Conservation (phyloP, 2,329 filamentous ascomycete genomes). For the Coccinonectria pachysandricola region DNA sequence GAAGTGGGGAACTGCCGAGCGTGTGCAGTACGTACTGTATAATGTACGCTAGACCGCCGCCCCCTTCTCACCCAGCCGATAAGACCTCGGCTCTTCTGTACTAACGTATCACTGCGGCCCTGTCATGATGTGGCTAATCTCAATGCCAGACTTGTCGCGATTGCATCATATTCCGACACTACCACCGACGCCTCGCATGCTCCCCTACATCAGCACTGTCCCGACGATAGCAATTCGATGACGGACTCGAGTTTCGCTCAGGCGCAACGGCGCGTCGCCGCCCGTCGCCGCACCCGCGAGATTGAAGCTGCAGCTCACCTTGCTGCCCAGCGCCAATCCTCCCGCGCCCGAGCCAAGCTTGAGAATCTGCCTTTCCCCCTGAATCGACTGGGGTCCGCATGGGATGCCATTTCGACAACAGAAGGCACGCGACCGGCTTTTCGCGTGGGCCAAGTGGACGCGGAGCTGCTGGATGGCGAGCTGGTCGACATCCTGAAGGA, state of each 20-base stretch:
- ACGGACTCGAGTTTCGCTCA: slow-evolving; percentile 64
- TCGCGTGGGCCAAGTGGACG: slow-evolving; percentile 90
- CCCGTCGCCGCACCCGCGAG: slow-evolving; percentile 69
- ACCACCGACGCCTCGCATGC: slow-evolving; percentile 1
- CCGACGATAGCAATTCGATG: slow-evolving; percentile 31
- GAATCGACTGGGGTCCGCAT: slow-evolving; percentile 48
- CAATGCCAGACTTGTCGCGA: slow-evolving; percentile 7
- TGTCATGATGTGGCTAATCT: slow-evolving; percentile 15
- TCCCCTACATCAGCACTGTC: too few species aligned
- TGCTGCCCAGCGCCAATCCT: slow-evolving; percentile 38
- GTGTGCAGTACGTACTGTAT: too few species aligned
- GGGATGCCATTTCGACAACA: slow-evolving; percentile 62
- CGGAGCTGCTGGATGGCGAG: slow-evolving; percentile 90
- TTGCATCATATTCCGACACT: neutral
- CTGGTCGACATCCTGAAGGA: slow-evolving; percentile 73
- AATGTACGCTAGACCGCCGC: too few species aligned
- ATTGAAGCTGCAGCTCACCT: slow-evolving; percentile 49
- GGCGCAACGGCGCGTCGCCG: slow-evolving; percentile 77
- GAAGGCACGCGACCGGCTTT: slow-evolving; percentile 78
- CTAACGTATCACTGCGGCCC: slow-evolving; percentile 8
- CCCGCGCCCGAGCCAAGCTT: slow-evolving; percentile 43
- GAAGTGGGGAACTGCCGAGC: too few species aligned
- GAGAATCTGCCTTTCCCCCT: slow-evolving; percentile 53
- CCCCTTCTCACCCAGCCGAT: slow-evolving; percentile 4
- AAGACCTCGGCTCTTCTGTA: slow-evolving; percentile 15